These are phyloP conservation scores for Myrica gale DNA, from an alignment of 306 rosid genomes.

Conservation along the genomic window DNA sequence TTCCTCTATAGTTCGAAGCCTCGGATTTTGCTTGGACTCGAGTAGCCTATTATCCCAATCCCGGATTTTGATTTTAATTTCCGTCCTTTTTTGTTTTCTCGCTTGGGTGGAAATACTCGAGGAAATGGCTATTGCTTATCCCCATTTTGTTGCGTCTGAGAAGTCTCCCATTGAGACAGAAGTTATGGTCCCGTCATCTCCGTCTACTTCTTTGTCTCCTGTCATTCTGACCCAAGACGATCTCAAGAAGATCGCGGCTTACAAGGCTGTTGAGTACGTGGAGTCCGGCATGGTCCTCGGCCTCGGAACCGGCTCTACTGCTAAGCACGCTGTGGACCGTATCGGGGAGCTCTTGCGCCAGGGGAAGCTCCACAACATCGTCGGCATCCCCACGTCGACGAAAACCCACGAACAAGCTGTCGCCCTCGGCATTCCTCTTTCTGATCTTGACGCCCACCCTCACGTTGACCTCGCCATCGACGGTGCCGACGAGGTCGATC, in stretches of 20 bases:
- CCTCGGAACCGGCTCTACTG: constrained; percentile 89
- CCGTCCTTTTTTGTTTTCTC: not conserved
- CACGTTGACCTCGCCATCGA: constrained; percentile 76
- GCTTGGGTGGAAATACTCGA: not conserved
- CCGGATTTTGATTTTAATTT: not conserved
- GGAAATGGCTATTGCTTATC: constrained; percentile 54
- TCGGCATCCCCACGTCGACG: constrained; percentile 82
- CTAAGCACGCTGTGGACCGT: constrained; percentile 74
- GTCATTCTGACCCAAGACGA: constrained; percentile 73
- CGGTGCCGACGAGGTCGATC: constrained; percentile 94
- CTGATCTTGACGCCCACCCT: constrained; percentile 73
- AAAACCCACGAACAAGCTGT: constrained; percentile 71
- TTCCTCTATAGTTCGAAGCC: no score
- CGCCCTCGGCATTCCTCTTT: constrained; percentile 64
- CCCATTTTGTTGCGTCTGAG: constrained; percentile 49
- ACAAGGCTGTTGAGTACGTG: constrained; percentile 79
- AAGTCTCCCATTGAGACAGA: constrained; percentile 64
- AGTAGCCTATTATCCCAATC: not conserved
- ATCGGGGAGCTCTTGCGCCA: constrained; percentile 74
- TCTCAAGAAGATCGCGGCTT: constrained; percentile 83
- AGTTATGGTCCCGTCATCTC: constrained; percentile 43
- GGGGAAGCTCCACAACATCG: constrained; percentile 58
- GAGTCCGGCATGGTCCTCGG: constrained; percentile 90
- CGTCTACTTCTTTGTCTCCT: constrained; percentile 32
- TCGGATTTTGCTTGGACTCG: not conserved